Conservation (phyloP, 495 filamentous ascomycete species). For the Lophiostoma macrostomum region DNA sequence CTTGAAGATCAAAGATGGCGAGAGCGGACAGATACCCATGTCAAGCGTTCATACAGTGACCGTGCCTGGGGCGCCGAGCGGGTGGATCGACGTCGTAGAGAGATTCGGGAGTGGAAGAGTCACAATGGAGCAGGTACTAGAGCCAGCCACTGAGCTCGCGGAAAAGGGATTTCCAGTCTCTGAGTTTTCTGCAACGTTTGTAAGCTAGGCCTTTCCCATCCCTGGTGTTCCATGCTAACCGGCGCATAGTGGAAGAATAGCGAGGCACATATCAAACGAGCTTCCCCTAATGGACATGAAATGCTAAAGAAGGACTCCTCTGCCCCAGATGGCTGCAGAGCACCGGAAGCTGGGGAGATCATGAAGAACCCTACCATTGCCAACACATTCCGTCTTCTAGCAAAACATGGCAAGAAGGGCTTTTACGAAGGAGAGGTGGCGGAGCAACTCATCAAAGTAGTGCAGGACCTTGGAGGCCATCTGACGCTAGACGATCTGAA, state of each 20-base stretch:
- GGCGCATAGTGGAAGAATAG: constrained; percentile 60
- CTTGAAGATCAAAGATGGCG: constrained; percentile 62
- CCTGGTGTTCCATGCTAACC: neutral
- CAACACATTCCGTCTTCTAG: constrained; percentile 75
- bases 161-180: constrained; percentile 89
- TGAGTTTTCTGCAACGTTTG: constrained; percentile 68
- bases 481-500: constrained; percentile 77
- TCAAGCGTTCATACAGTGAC: constrained; percentile 75
- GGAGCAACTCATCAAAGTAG: constrained; percentile 71
- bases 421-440: constrained; percentile 89
- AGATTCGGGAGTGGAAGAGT: constrained; percentile 88
- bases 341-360: constrained; percentile 80
- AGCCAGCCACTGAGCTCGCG: constrained; percentile 79
- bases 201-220: constrained; percentile 44
- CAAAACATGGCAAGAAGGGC: constrained; percentile 76
- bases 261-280: constrained; percentile 59
- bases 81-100: constrained; percentile 91
- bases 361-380: constrained; percentile 82
- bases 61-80: constrained; percentile 85
- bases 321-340: constrained; percentile 62
- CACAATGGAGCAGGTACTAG: constrained; percentile 70
- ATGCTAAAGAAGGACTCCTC: constrained; percentile 73
- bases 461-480: constrained; percentile 71
- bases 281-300: constrained; percentile 80
- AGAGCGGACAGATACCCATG: constrained; percentile 67